Evolutionary conservation across 2,329 filamentous ascomycete species (phyloP), one percentile per base, ranked within the genome.

Genomic region (Aspergillus persii): DNA sequence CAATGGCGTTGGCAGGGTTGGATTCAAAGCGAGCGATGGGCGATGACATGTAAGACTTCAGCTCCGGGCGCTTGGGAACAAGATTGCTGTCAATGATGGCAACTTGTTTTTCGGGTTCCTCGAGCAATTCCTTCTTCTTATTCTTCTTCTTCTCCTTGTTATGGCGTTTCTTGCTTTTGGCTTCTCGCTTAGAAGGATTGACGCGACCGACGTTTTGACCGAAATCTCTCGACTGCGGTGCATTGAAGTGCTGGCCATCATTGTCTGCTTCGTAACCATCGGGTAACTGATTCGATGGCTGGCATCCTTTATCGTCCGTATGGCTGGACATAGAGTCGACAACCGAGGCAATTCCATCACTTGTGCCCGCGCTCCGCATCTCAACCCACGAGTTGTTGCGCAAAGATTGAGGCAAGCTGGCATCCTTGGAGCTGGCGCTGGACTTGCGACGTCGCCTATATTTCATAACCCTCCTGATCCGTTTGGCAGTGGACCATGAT

Each of bases 381-480:
- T 67, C 63, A 39, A 50, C 59, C 46, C 65, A 56, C 2, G 65
- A 58, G n/a, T 62, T 66, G 49, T 69, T 73, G 26, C 63, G 66
- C 23, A 66, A 56, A 2, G 69, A 64, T 23, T 67, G 64, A 5
- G 63, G 64, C 1, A 68, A 67, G 1, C 53, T 41, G 2, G 70
- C 71, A 8, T 65, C 89, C 61, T 85, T 84, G 27, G 88, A 92
- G 68, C 86, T 86, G 36, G 84, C 81, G 65, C 89, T 94, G 0
- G 89, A 93, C 80, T 94, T 96, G 75, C 90, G 87, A 64, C 86
- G 87, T 68, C 86, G 86, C 55, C 88, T 83, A 50, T 84, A 81
- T 60, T 87, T 88, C 67, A 96, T 88, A 27, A 89, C 90, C 65
- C 89, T 84, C 75, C 87, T 91, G 74, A 96, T 86, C 57, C 86